Percentiles rank a stretch among this genome's conserved stretches.
These are phyloP conservation scores for Chaetomium fimeti DNA, from an alignment of 495 filamentous ascomycete genomes.

Conservation along the genomic window DNA sequence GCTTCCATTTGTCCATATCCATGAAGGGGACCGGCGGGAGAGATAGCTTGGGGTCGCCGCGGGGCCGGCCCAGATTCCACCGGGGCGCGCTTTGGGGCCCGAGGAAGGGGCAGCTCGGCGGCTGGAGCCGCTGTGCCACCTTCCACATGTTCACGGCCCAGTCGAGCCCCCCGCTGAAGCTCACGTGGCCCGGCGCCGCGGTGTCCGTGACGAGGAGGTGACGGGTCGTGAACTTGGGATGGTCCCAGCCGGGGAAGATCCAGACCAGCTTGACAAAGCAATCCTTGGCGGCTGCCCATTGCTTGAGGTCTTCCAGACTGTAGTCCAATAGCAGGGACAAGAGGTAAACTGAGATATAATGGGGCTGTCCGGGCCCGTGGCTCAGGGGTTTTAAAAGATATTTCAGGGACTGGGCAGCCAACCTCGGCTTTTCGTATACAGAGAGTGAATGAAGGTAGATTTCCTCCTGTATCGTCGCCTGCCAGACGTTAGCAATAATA, in stretches of 20 bases:
- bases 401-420: neutral
- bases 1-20: no score
- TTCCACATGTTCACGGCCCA: constrained; percentile 6
- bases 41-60: neutral
- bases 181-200: neutral
- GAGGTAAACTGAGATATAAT: constrained; percentile 5
- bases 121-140: neutral
- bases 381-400: neutral
- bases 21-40: neutral
- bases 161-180: constrained; percentile 14
- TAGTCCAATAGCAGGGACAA: neutral
- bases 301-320: neutral
- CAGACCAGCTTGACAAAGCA: constrained; percentile 15
- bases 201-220: neutral
- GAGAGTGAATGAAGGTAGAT: neutral
- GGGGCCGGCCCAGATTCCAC: neutral
- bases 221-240: constrained; percentile 17
- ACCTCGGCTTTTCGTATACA: neutral
- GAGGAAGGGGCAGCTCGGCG: neutral
- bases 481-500: neutral
- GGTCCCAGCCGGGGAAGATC: constrained; percentile 8
- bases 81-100: neutral
- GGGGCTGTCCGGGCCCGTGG: constrained; percentile 1
- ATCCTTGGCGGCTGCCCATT: neutral
- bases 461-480: neutral